These are phyloP conservation scores for Pecoramyces ruminantium DNA, from an alignment of 192 early-diverging fungal species.

Conservation along the genomic window DNA sequence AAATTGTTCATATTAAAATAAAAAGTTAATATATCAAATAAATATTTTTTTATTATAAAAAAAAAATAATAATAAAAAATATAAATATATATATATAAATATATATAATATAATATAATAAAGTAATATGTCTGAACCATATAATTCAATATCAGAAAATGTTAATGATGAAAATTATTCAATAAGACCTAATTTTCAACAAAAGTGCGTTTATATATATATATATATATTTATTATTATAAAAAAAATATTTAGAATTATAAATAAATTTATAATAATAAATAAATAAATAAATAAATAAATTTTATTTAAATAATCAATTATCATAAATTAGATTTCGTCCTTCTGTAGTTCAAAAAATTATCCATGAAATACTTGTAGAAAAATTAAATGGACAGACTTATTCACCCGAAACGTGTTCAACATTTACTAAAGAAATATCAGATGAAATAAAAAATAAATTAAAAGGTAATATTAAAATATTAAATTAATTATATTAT, in stretches of 20 bases:
- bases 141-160: background rate
- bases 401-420: conserved; percentile 28
- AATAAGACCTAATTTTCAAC: background rate
- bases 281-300: no score
- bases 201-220: background rate
- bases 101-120: no score
- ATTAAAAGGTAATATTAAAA: conserved; percentile 22
- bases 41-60: no score
- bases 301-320: background rate
- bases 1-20: no score
- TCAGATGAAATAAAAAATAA: conserved; percentile 38
- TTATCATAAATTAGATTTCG: conserved; percentile 18
- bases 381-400: conserved; percentile 17
- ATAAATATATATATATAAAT: no score
- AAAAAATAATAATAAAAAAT: no score
- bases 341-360: conserved; percentile 16
- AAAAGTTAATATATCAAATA: no score
- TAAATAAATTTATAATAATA: background rate
- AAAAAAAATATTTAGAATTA: background rate
- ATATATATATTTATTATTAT: no score
- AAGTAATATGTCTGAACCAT: background rate
- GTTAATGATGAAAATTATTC: background rate
- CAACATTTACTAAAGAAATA: conserved; percentile 31
- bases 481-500: no score
- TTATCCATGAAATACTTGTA: conserved; percentile 25